These are phyloP conservation scores for Raphanus raphanistrum DNA, from an alignment of 345 rosid species.

Conservation along the genomic window DNA sequence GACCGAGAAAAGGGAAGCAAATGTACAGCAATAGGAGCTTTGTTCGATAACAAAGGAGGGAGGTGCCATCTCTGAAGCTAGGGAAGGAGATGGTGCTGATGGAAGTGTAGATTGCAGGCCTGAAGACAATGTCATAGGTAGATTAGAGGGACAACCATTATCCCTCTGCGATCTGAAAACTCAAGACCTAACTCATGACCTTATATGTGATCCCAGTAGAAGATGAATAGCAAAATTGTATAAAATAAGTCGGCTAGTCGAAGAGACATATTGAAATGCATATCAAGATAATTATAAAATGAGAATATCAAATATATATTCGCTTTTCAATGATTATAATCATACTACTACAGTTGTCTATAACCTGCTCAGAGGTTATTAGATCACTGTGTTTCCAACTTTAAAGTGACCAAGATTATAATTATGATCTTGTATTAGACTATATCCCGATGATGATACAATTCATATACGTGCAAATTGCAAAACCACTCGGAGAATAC, in stretches of 20 bases:
- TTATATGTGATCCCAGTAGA: neutral
- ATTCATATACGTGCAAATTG: neutral
- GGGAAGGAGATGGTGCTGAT: slow-evolving; percentile 49
- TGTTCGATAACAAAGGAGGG: slow-evolving; percentile 51
- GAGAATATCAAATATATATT: neutral
- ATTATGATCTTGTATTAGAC: slow-evolving; percentile 1
- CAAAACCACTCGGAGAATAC: slow-evolving; percentile 26
- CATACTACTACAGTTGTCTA: neutral
- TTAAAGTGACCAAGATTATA: slow-evolving; percentile 1
- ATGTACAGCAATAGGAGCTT: slow-evolving; percentile 47
- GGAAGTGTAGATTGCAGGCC: slow-evolving; percentile 42
- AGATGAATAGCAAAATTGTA: neutral
- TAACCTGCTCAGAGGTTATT: neutral
- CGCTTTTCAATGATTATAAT: neutral
- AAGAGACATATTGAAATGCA: neutral
- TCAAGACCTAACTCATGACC: too few relatives aligned
- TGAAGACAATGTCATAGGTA: slow-evolving; percentile 34
- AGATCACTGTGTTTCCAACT: neutral
- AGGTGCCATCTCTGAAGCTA: slow-evolving; percentile 60
- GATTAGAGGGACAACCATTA: neutral
- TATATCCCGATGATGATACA: neutral
- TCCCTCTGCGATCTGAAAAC: too few relatives aligned
- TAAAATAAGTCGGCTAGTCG: neutral
- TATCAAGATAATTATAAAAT: neutral
- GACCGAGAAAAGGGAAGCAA: slow-evolving; percentile 54